Evolutionary conservation across 495 filamentous ascomycete genomes (phyloP).

Genomic region (Neurospora sp.): DNA sequence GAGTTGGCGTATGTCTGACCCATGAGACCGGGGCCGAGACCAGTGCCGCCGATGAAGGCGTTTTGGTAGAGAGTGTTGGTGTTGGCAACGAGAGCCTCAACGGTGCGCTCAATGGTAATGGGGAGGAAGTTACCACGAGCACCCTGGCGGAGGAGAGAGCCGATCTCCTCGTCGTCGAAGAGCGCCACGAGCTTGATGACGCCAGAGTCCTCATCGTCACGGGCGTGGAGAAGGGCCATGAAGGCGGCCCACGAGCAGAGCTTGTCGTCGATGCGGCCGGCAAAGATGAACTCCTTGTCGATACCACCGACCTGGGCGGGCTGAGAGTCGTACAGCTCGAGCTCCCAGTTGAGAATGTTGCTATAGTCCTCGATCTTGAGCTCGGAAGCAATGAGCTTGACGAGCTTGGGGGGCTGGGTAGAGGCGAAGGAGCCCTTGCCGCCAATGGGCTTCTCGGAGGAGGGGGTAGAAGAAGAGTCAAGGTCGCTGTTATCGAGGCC

Average conservation of each 20-base stretch:
- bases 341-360: conserved; percentile 87
- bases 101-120: conserved; percentile 64
- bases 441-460: conserved; percentile 29
- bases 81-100: conserved; percentile 50
- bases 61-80: conserved; percentile 8
- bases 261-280: conserved; percentile 92
- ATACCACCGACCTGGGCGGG: conserved; percentile 76
- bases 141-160: conserved; percentile 80
- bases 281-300: conserved; percentile 91
- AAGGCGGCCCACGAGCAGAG: conserved; percentile 90
- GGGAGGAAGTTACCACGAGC: conserved; percentile 82
- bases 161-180: conserved; percentile 96
- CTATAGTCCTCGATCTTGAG: conserved; percentile 57
- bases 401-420: conserved; percentile 75
- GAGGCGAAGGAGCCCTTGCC: conserved; percentile 54
- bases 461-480: conserved; percentile 12
- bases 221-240: conserved; percentile 67
- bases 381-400: conserved; percentile 68
- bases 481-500: conserved; percentile 71
- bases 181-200: conserved; percentile 78
- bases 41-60: conserved; percentile 18
- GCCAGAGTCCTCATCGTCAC: conserved; percentile 37
- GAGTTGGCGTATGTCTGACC: conserved; percentile 83
- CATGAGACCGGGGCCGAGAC: conserved; percentile 50
- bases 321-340: conserved; percentile 91